phyloP scores from a whole-genome alignment of 257 asterid species.

The Striga asiatica region DNA sequence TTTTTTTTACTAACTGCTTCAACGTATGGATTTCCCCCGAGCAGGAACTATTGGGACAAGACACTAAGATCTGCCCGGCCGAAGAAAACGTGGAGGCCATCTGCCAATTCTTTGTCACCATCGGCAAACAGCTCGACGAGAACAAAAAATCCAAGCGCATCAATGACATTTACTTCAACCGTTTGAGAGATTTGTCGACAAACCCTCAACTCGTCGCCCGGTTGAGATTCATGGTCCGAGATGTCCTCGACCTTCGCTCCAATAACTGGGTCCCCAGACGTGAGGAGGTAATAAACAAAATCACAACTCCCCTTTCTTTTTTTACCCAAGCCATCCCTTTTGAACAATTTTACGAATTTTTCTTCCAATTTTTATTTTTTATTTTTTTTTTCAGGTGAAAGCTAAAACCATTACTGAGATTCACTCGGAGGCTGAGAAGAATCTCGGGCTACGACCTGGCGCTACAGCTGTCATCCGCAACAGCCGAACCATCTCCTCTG shows the following conservation, averaged over 20 bases:
- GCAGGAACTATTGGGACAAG: constrained; percentile 75
- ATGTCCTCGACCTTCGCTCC: background rate
- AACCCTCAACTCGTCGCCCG: constrained; percentile 76
- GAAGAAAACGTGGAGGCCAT: constrained; percentile 98
- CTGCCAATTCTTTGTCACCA: constrained; percentile 87
- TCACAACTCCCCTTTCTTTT: too few relatives aligned
- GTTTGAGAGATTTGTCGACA: constrained; percentile 63
- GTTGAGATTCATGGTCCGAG: constrained; percentile 35
- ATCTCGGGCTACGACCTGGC: constrained; percentile 89
- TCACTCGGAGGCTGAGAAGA: constrained; percentile 91
- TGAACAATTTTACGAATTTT: too few relatives aligned
- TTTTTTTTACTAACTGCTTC: background rate
- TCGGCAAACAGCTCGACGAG: constrained; percentile 87
- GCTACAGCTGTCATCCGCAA: constrained; percentile 78
- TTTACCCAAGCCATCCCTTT: too few relatives aligned
- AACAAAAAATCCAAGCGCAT: constrained; percentile 61
- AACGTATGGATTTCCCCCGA: constrained; percentile 4
- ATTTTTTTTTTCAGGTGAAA: constrained; percentile 42
- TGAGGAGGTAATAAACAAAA: background rate
- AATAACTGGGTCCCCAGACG: background rate
- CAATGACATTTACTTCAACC: constrained; percentile 57
- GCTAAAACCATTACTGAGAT: constrained; percentile 92
- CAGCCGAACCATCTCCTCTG: constrained; percentile 41
- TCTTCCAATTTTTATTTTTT: too few relatives aligned
- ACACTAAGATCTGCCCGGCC: constrained; percentile 58